Base-by-base conservation (phyloP, 768 basidiomycete genomes). In the Mycena venus region DNA sequence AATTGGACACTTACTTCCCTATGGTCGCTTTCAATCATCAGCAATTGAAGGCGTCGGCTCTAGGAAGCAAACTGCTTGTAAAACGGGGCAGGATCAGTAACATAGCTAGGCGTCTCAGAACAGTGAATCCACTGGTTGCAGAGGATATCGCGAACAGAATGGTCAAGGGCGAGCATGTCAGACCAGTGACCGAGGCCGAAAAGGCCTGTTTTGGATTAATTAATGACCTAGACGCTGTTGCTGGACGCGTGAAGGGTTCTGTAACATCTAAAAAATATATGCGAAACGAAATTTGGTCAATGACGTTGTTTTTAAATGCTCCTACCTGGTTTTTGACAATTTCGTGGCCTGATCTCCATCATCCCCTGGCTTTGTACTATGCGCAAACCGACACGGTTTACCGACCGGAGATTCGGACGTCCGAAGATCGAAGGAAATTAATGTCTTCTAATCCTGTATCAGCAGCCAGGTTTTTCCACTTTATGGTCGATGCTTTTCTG, bases 1-100 rank as follows among this genome's bases (percentile, higher is more conserved):
- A 82, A 64, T 56, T 42, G 7, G 81, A 83, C 47, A 29, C 21
- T 2, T 78, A 76, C 79, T 65, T 86, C 70, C 78, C 84, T 0
- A 81, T 87, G 19, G 70, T 86, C 11, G 82, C 81, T 0, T 88
- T 87, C 66, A 87, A 83, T 53, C 85, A 88, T 53, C 68, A 82
- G 32, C 88, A 87, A 56, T 80, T 88, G 4, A 83, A 82, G 47
- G 67, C 56, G 1, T 77, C 80, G 7, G 76, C 80, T 0, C 78
- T 68, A 0, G 82, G 79, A 3, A 80, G 85, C 5, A 85, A 77
- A 64, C 58, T 85, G 3, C 34, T 82, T 1, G n/a, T n/a, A n/a
- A n/a, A n/a, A n/a, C n/a, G n/a, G n/a, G n/a, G n/a, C n/a, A n/a
- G n/a, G n/a, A n/a, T n/a, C n/a, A n/a, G n/a, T n/a, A n/a, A n/a